Percentiles rank a stretch among this genome's conserved stretches.
Conservation (phyloP, 352 stramenopile genomes). For the Pythium rhizo-oryzae region DNA sequence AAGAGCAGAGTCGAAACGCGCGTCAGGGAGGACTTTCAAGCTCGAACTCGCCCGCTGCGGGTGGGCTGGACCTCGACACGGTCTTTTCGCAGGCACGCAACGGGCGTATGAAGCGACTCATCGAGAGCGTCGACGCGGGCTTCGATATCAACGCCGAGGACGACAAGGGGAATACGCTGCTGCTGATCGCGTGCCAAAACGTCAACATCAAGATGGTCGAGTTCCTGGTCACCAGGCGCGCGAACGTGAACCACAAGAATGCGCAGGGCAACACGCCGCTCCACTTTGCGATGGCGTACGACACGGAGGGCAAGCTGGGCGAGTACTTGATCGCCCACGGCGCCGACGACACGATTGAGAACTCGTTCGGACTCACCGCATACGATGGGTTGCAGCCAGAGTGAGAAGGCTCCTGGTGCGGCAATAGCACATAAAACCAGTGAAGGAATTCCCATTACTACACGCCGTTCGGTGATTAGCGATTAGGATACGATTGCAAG, state of each 20-base stretch:
- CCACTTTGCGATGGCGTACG: conserved; percentile 95
- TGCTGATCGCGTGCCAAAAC: conserved; percentile 91
- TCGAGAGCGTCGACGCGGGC: conserved; percentile 89
- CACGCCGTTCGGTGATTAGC: no score
- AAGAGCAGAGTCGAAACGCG: conserved; percentile 42
- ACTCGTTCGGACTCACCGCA: conserved; percentile 90
- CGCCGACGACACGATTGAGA: conserved; percentile 94
- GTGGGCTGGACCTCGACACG: conserved; percentile 50
- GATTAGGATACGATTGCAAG: no score
- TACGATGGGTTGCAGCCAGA: conserved; percentile 91
- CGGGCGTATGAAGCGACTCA: conserved; percentile 86
- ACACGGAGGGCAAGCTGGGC: conserved; percentile 85
- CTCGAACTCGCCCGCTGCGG: background rate
- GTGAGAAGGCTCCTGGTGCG: no score
- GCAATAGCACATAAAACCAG: no score
- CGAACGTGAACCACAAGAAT: conserved; percentile 93
- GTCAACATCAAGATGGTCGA: conserved; percentile 90
- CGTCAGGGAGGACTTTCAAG: conserved; percentile 23
- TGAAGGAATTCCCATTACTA: no score
- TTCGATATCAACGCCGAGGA: conserved; percentile 91
- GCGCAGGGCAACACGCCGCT: conserved; percentile 91
- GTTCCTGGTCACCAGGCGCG: conserved; percentile 80
- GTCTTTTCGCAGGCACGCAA: conserved; percentile 92
- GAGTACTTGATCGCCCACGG: conserved; percentile 94
- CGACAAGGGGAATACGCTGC: conserved; percentile 92